Percentiles rank a stretch among this genome's conserved stretches.
phyloP scores from a whole-genome alignment of 1,284 basidiomycete genomes.

The Ceratobasidium sp. region DNA sequence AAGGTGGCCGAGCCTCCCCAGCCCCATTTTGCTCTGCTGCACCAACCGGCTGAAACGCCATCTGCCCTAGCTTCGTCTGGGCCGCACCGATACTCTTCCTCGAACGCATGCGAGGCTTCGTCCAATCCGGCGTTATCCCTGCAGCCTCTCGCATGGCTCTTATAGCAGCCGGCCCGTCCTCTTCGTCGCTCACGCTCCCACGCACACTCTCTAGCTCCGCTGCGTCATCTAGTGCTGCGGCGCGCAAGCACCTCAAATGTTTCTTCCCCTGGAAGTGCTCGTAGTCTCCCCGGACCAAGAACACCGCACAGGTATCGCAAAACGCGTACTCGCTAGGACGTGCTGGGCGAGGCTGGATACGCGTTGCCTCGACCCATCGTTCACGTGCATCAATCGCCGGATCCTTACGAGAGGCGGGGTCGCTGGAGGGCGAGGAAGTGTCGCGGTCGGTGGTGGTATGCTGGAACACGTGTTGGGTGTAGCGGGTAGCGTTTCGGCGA shows the following conservation, averaged over 20 bases:
- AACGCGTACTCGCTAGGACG: constrained; percentile 39
- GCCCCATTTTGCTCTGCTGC: not conserved
- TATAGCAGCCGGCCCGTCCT: constrained; percentile 18
- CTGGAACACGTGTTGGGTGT: constrained; percentile 24
- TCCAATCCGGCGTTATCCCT: constrained; percentile 12
- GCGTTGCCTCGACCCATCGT: constrained; percentile 32
- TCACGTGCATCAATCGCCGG: constrained; percentile 18
- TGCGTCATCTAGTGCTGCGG: constrained; percentile 16
- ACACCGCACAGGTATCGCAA: constrained; percentile 31
- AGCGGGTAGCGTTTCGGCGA: constrained; percentile 28
- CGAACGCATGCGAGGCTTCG: not conserved
- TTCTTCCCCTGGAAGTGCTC: constrained; percentile 40
- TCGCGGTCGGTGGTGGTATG: not conserved
- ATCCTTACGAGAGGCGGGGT: too few relatives aligned
- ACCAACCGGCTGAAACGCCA: constrained; percentile 1
- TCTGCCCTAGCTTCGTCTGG: constrained; percentile 13
- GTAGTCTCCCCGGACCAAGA: constrained; percentile 13
- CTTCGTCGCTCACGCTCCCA: constrained; percentile 39
- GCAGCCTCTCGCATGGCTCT: not conserved
- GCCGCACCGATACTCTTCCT: not conserved
- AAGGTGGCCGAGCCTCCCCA: not conserved
- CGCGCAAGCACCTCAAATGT: constrained; percentile 26
- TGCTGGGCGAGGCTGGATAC: constrained; percentile 22
- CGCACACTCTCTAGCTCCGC: constrained; percentile 40
- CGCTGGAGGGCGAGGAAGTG: not conserved